phyloP scores from a whole-genome alignment of 176 grass and related monocot species.

The Bolboschoenus planiculmis region DNA sequence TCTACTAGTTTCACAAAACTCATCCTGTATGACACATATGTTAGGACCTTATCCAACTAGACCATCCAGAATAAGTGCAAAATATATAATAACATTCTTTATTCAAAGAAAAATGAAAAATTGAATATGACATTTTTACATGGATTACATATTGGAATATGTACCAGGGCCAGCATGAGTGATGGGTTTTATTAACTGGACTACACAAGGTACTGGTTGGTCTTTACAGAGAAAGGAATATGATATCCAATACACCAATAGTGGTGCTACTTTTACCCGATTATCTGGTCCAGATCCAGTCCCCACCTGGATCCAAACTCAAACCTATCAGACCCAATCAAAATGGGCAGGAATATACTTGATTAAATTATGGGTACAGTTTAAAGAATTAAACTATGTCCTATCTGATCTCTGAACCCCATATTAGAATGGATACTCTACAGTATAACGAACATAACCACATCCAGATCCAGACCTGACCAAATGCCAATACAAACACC shows the following conservation, averaged over 20 bases:
- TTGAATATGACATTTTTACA: background rate
- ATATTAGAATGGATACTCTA: background rate
- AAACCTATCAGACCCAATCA: background rate
- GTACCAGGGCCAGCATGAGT: background rate
- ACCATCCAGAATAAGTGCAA: background rate
- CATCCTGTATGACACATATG: conserved; percentile 40
- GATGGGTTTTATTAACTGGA: background rate
- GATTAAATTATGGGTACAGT: background rate
- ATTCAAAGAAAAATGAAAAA: background rate
- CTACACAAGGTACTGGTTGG: background rate
- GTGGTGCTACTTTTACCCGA: background rate
- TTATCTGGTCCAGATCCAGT: background rate
- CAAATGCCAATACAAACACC: background rate
- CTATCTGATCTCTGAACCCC: background rate
- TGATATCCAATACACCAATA: background rate
- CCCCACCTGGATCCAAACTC: background rate
- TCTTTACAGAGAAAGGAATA: background rate
- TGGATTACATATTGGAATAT: background rate
- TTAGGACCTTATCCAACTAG: background rate
- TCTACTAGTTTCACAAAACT: conserved; percentile 75
- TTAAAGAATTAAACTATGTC: background rate
- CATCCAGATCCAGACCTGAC: background rate
- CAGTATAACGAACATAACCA: background rate
- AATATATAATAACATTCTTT: background rate
- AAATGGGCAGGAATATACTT: background rate